Evolutionary conservation across 73 alveolate species (phyloP).

Genomic region (Urostyla sp.): DNA sequence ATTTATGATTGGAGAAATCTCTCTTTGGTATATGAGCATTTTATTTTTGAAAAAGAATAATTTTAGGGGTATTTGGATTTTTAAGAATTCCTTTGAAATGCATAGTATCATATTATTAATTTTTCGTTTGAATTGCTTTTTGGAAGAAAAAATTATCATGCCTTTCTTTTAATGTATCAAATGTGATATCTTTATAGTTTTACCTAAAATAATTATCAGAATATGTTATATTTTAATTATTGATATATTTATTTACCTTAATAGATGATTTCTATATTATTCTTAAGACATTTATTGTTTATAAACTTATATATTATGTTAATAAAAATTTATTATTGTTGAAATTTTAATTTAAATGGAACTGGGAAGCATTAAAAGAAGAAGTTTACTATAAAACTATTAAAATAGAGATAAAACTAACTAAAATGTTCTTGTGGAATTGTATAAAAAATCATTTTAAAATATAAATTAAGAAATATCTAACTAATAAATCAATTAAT

Average conservation of each 20-base stretch:
- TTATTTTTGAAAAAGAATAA: not conserved
- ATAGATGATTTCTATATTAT: not conserved
- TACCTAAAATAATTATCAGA: too few species aligned
- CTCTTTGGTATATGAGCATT: not conserved
- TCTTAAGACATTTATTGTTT: too few species aligned
- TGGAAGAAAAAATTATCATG: constrained; percentile 61
- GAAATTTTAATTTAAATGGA: too few species aligned
- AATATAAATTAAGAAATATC: too few species aligned
- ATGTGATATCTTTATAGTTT: constrained; percentile 54
- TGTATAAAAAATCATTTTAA: too few species aligned
- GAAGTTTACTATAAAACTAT: too few species aligned
- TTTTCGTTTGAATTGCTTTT: constrained; percentile 44
- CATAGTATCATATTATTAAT: constrained; percentile 48
- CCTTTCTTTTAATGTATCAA: constrained; percentile 52
- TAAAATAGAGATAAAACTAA: too few species aligned
- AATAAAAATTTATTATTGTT: too few species aligned
- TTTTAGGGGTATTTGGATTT: constrained; percentile 47
- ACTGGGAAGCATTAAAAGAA: too few species aligned
- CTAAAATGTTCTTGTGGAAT: too few species aligned
- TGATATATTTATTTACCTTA: not conserved
- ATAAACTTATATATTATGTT: too few species aligned
- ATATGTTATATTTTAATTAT: not conserved
- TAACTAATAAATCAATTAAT: too few species aligned
- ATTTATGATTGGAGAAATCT: not conserved
- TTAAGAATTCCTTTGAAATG: constrained; percentile 48